Conservation (phyloP, 2,329 filamentous ascomycete species). For the Bipolaris bicolor region DNA sequence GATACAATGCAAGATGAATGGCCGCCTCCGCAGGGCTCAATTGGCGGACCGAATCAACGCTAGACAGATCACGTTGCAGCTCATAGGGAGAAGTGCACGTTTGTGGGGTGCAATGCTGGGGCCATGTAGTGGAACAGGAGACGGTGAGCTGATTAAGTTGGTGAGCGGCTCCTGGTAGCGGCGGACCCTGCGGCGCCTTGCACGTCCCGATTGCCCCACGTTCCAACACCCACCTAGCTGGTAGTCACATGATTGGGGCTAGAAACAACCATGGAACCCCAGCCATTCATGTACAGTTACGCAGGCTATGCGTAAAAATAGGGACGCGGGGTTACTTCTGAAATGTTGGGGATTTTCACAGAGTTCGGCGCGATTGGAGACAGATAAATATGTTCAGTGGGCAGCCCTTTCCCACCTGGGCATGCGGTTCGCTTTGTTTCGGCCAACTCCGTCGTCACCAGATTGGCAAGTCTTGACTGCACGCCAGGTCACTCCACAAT, state of each 20-base stretch:
- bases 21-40: slow-evolving; percentile 1
- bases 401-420: slow-evolving; percentile 14
- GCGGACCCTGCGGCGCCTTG: slow-evolving; percentile 12
- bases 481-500: slow-evolving; percentile 6
- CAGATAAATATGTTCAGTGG: slow-evolving; percentile 2
- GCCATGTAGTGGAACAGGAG: slow-evolving; percentile 17
- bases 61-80: slow-evolving; percentile 11
- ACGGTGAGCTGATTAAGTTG: slow-evolving; percentile 26
- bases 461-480: slow-evolving; percentile 28
- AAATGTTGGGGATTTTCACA: background rate
- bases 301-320: background rate
- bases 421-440: slow-evolving; percentile 15
- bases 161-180: slow-evolving; percentile 3
- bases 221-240: slow-evolving; percentile 2
- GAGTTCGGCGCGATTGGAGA: background rate
- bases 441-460: slow-evolving; percentile 39
- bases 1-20: background rate
- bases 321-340: background rate
- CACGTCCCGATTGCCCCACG: slow-evolving; percentile 14
- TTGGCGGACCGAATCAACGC: background rate
- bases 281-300: background rate
- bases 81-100: background rate
- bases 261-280: background rate
- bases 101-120: slow-evolving; percentile 2
- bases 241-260: slow-evolving; percentile 3